Evolutionary conservation across 2,329 filamentous ascomycete genomes (phyloP).

Genomic region (Shiraia bambusicola): DNA sequence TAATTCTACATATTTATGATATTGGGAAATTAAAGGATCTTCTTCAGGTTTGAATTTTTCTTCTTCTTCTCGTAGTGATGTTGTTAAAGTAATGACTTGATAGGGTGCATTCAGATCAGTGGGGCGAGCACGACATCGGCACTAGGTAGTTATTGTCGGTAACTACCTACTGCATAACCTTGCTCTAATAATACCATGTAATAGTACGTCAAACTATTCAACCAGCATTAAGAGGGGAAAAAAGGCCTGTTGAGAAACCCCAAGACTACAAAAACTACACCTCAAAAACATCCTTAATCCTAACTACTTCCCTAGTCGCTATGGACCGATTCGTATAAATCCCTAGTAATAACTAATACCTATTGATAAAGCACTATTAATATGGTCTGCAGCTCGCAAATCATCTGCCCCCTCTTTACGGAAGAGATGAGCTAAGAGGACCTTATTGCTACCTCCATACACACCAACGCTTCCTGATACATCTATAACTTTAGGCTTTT

Average conservation of each 20-base stretch:
- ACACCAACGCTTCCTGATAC: conserved; percentile 56
- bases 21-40: conserved; percentile 1
- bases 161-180: too few relatives aligned
- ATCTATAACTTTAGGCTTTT: conserved; percentile 58
- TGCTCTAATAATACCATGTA: too few relatives aligned
- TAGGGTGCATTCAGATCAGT: conserved; percentile 11
- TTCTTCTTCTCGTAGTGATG: conserved; percentile 14
- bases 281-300: conserved; percentile 53
- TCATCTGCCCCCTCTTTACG: conserved; percentile 55
- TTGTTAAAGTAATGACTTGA: conserved; percentile 14
- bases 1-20: conserved; percentile 7
- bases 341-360: conserved; percentile 59
- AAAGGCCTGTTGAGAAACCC: too few relatives aligned
- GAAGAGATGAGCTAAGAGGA: conserved; percentile 60
- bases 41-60: conserved; percentile 8
- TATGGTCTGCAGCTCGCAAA: conserved; percentile 59
- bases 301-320: conserved; percentile 58
- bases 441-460: conserved; percentile 62
- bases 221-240: too few relatives aligned
- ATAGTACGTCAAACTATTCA: too few relatives aligned
- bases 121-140: conserved; percentile 28
- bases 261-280: too few relatives aligned
- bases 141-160: too few relatives aligned
- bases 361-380: conserved; percentile 63
- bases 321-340: conserved; percentile 62